These are phyloP conservation scores for Colletotrichum lini DNA, from an alignment of 2,329 filamentous ascomycete genomes.

Conservation along the genomic window DNA sequence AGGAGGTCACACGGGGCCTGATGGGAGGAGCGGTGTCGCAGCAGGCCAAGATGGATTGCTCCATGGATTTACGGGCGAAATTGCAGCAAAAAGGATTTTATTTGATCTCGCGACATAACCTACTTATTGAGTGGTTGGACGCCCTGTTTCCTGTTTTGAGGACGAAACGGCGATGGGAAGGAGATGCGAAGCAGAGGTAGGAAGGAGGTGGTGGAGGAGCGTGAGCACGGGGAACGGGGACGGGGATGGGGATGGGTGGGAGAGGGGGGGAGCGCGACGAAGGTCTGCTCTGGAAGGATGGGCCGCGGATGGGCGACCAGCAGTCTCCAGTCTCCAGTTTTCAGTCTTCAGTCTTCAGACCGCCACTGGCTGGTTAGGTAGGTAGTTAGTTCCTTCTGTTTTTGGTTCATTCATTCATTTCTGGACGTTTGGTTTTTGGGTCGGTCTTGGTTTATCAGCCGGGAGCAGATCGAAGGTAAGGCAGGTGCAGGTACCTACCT, in stretches of 20 bases:
- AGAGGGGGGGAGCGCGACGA: not conserved
- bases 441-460: not conserved
- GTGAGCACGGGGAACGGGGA: no score
- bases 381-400: not conserved
- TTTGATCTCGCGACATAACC: not conserved
- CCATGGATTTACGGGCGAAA: not conserved
- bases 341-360: no score
- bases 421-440: no score
- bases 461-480: not conserved
- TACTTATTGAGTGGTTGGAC: not conserved
- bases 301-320: not conserved
- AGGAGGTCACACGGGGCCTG: constrained; percentile 15
- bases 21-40: constrained; percentile 10
- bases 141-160: not conserved
- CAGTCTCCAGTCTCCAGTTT: not conserved
- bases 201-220: not conserved
- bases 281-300: constrained; percentile 6
- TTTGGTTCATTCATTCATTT: not conserved
- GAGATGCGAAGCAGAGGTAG: not conserved
- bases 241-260: not conserved
- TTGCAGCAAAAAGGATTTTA: not conserved
- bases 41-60: not conserved
- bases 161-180: not conserved
- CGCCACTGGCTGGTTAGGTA: not conserved
- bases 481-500: not conserved